These are phyloP conservation scores for Aphanomyces invadans DNA, from an alignment of 352 stramenopile genomes.

Conservation along the genomic window DNA sequence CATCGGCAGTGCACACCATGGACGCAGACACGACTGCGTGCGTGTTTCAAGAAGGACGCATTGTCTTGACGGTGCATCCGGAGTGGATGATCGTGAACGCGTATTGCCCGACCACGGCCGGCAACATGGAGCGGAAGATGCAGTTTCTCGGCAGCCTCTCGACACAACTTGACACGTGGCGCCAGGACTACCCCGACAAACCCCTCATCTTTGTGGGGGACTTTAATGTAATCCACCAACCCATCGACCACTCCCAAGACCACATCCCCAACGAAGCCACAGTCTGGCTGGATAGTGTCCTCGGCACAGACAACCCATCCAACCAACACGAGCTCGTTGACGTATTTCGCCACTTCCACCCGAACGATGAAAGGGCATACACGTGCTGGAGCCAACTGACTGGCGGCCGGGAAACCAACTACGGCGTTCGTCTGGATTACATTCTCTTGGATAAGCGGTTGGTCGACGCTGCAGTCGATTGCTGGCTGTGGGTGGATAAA, in stretches of 20 bases:
- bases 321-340: slow-evolving; percentile 49
- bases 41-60: slow-evolving; percentile 52
- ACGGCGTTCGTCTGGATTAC: slow-evolving; percentile 87
- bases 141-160: slow-evolving; percentile 67
- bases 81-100: slow-evolving; percentile 87
- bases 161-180: slow-evolving; percentile 37
- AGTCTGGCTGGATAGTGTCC: slow-evolving; percentile 6
- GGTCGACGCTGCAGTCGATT: slow-evolving; percentile 27
- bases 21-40: slow-evolving; percentile 35
- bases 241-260: slow-evolving; percentile 61
- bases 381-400: slow-evolving; percentile 88
- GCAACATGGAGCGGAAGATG: slow-evolving; percentile 69
- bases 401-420: slow-evolving; percentile 82
- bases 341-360: slow-evolving; percentile 72
- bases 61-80: slow-evolving; percentile 80
- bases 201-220: slow-evolving; percentile 70
- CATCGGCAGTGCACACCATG: slow-evolving; percentile 38
- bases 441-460: slow-evolving; percentile 65
- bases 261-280: slow-evolving; percentile 8
- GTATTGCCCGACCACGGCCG: slow-evolving; percentile 72
- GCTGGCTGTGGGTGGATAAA: slow-evolving; percentile 45
- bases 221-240: slow-evolving; percentile 72
- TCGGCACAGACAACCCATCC: background rate
- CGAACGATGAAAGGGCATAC: slow-evolving; percentile 58
- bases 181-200: slow-evolving; percentile 39